These are phyloP conservation scores for Podila minutissima DNA, from an alignment of 192 early-diverging fungal species.

Conservation along the genomic window DNA sequence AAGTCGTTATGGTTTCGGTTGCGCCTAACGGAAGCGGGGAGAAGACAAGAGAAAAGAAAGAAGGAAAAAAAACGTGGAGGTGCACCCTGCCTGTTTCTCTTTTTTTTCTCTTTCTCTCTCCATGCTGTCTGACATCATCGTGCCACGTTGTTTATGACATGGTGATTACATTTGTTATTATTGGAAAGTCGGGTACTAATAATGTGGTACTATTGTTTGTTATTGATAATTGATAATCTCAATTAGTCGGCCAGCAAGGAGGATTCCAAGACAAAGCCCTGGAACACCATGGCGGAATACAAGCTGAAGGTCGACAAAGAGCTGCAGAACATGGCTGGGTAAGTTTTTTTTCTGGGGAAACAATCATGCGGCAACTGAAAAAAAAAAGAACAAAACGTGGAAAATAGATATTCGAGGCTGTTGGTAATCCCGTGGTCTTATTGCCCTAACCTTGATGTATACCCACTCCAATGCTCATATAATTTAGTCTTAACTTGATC, in stretches of 20 bases:
- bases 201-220: too few relatives aligned
- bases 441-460: too few relatives aligned
- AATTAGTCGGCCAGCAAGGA: constrained; percentile 51
- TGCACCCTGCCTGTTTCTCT: background rate
- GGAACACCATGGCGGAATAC: constrained; percentile 79
- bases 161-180: background rate
- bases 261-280: constrained; percentile 80
- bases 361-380: background rate
- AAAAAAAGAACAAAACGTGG: too few relatives aligned
- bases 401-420: too few relatives aligned
- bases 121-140: background rate
- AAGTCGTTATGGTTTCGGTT: too few relatives aligned
- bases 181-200: too few relatives aligned
- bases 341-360: constrained; percentile 12
- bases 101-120: background rate
- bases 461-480: background rate
- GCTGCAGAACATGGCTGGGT: constrained; percentile 78
- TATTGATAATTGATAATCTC: background rate
- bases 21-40: too few relatives aligned
- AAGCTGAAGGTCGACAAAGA: constrained; percentile 82
- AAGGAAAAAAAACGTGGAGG: too few relatives aligned
- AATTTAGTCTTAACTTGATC: constrained; percentile 74
- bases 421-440: too few relatives aligned
- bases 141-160: constrained; percentile 1
- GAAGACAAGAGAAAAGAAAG: too few relatives aligned